Base-by-base conservation (phyloP, 805 yeast species). In the Teunomyces lycoperdinae region DNA sequence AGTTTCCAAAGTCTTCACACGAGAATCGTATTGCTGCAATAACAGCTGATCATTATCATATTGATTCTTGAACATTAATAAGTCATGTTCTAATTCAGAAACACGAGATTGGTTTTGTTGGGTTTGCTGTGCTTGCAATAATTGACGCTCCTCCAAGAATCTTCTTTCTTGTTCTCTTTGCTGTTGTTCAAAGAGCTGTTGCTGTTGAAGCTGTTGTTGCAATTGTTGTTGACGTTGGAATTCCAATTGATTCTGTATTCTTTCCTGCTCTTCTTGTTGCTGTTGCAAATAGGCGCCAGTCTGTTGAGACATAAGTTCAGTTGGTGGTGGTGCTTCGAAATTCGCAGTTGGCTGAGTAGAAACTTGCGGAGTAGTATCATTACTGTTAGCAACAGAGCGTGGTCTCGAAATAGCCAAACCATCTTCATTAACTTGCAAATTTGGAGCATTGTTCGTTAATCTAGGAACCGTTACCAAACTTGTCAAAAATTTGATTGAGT, bases 11-110 rank as follows among this genome's bases (percentile, higher is more conserved):
- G 85, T 80, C 64, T 85, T 85, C 7, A 91, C 96, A 48, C 96
- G 75, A 51, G 83, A 78, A 63, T 91, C 97, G 62, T 91, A 91
- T 64, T 89, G 96, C 63, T 85, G 89, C 46, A 91, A 75, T 70
- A 91, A 72, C 54, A 81, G 74, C 63, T 89, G 96, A 62, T 89
- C 96, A 56, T 83, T 87, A 55, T 90, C 96, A 59, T 86, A 88
- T 59, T 89, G 96, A 32, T 85, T 87, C 54, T 84, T 80, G 54
- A 89, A 72, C 53, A 83, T 79, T 33, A 87, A 70, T 43, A 91
- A 66, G 62, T 90, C 96, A 56, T 89, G 85, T 63, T 90, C 96
- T 46, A 88, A 72, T 54, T 87, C 91, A 0, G 91, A 83, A 29
- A 83, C 88, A 51, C 88, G 77, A 27, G 90, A 89, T 60, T 86